phyloP scores from a whole-genome alignment of 495 filamentous ascomycete genomes.

The Acidiella bohemica region DNA sequence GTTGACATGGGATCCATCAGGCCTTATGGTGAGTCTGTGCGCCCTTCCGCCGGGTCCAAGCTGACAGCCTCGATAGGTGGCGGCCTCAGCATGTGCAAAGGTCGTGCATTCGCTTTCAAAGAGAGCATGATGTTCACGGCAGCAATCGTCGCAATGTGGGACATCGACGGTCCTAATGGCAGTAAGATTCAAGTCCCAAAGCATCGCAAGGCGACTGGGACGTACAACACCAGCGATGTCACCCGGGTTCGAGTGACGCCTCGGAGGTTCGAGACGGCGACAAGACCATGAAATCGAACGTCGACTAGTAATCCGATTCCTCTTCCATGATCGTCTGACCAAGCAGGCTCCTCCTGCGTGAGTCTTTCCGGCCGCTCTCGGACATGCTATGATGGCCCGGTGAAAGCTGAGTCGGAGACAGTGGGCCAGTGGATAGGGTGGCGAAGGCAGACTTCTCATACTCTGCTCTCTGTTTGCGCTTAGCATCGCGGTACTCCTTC shows the following conservation, averaged over 20 bases:
- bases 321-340: conserved; percentile 20
- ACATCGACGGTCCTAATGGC: conserved; percentile 26
- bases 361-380: conserved; percentile 1
- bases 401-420: neutral
- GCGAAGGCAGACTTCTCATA: conserved; percentile 4
- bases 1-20: conserved; percentile 28
- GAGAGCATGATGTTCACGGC: conserved; percentile 28
- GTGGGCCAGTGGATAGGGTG: conserved; percentile 2
- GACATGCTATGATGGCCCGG: conserved; percentile 5
- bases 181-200: conserved; percentile 25
- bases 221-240: conserved; percentile 22
- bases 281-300: no score
- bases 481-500: conserved; percentile 15
- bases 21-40: conserved; percentile 29
- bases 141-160: conserved; percentile 30
- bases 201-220: conserved; percentile 20
- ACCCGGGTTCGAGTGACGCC: conserved; percentile 24
- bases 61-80: conserved; percentile 9
- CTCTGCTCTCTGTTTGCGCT: conserved; percentile 14
- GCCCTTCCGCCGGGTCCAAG: neutral
- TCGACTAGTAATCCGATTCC: conserved; percentile 18
- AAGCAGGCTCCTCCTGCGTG: conserved; percentile 6
- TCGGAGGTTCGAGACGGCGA: no score
- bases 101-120: conserved; percentile 26
- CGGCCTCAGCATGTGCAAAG: conserved; percentile 26